A percentile compares a stretch with the other conserved stretches of the same genome.
Conservation (phyloP, 108 stramenopile species). For the Pelagomonas calceolata region DNA sequence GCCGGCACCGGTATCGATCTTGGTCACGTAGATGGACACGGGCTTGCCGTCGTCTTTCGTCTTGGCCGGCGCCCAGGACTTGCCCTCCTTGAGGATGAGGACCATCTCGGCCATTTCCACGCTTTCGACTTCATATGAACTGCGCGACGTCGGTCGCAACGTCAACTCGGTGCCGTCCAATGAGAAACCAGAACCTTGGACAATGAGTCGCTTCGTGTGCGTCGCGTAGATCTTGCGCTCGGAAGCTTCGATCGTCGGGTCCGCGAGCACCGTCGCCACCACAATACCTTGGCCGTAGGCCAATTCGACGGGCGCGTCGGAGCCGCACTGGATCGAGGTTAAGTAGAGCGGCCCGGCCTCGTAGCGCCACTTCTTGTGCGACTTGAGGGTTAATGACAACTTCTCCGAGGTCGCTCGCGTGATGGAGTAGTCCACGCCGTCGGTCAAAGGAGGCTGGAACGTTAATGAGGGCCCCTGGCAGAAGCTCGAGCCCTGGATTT, state of each 20-base stretch:
- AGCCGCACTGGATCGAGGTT: constrained; percentile 2
- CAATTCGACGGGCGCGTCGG: constrained; percentile 15
- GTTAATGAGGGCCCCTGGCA: constrained; percentile 4
- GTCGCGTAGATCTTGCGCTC: constrained; percentile 25
- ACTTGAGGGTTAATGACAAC: constrained; percentile 15
- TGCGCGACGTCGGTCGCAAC: background rate
- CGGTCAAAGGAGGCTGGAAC: constrained; percentile 25
- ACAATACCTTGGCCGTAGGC: constrained; percentile 20
- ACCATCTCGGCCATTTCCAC: constrained; percentile 6
- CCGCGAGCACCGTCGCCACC: constrained; percentile 23
- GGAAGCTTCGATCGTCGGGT: constrained; percentile 14
- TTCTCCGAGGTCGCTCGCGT: background rate
- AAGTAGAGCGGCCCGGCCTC: constrained; percentile 17
- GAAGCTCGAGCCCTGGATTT: constrained; percentile 12
- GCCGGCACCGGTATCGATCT: constrained; percentile 24
- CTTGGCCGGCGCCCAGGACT: background rate
- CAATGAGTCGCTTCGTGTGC: constrained; percentile 30
- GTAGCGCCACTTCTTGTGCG: constrained; percentile 20
- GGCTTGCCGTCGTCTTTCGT: background rate
- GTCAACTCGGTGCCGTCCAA: background rate
- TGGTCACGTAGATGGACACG: constrained; percentile 10
- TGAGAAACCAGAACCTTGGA: background rate
- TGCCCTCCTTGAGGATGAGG: constrained; percentile 1
- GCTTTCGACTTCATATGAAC: background rate
- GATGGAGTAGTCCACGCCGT: constrained; percentile 19